A percentile compares a stretch with the other conserved stretches of the same genome.
Conservation (phyloP, 2,329 filamentous ascomycete species). For the Epichloe uncinata region DNA sequence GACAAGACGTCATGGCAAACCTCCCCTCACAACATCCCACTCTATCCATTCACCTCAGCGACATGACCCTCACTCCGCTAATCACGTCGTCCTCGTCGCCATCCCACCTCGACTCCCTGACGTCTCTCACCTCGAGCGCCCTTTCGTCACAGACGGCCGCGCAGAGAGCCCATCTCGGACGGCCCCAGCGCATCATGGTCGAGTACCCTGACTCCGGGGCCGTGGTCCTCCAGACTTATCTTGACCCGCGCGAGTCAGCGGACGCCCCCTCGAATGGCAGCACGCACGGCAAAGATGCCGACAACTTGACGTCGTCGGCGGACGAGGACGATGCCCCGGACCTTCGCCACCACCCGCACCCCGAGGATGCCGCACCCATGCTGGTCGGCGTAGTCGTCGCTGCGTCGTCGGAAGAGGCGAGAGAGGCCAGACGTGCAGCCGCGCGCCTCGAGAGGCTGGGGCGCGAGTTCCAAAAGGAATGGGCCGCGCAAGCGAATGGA, state of each 20-base stretch:
- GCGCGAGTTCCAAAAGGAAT: conserved; percentile 40
- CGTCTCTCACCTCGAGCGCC: conserved; percentile 37
- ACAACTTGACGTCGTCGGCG: neutral
- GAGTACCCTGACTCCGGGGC: conserved; percentile 35
- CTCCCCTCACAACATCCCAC: conserved; percentile 35
- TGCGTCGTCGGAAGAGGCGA: conserved; percentile 29
- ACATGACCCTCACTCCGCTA: conserved; percentile 42
- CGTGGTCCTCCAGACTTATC: conserved; percentile 32
- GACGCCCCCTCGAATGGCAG: conserved; percentile 4
- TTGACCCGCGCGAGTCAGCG: conserved; percentile 23
- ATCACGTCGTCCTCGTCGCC: conserved; percentile 37
- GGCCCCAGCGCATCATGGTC: conserved; percentile 43
- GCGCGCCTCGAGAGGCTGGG: conserved; percentile 40
- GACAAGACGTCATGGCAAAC: conserved; percentile 19
- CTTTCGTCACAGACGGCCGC: conserved; percentile 40
- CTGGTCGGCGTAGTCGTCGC: conserved; percentile 43
- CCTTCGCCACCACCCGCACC: neutral
- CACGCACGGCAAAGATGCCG: conserved; percentile 7
- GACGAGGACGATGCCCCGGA: conserved; percentile 6
- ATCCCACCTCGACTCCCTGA: conserved; percentile 35
- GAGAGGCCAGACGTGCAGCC: conserved; percentile 39
- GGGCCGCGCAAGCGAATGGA: conserved; percentile 23
- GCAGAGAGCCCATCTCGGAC: conserved; percentile 37
- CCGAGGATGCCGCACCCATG: conserved; percentile 31
- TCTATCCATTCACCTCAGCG: conserved; percentile 43